Percentiles rank a stretch among this genome's conserved stretches.
Evolutionary conservation across 805 yeast genomes (phyloP).

Genomic region (Metschnikowia bowlesiae): DNA sequence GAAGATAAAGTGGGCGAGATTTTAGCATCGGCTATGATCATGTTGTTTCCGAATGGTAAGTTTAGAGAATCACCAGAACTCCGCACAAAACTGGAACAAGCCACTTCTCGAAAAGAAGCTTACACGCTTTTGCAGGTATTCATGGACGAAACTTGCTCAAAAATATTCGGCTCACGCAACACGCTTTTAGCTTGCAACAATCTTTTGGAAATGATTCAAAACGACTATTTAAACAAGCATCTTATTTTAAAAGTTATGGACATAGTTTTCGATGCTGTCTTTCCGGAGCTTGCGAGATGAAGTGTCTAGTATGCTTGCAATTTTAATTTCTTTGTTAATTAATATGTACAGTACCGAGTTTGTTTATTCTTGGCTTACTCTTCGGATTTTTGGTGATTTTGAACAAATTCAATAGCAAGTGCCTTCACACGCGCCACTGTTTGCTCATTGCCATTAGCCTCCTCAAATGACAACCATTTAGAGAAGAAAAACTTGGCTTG

Average conservation of each 20-base stretch:
- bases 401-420: slow-evolving; percentile 77
- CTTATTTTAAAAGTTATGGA: slow-evolving; percentile 59
- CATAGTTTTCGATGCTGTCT: slow-evolving; percentile 45
- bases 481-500: slow-evolving; percentile 94
- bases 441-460: slow-evolving; percentile 60
- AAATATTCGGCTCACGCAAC: slow-evolving; percentile 65
- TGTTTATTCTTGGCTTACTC: neutral
- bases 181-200: slow-evolving; percentile 59
- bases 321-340: neutral
- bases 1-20: slow-evolving; percentile 45
- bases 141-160: slow-evolving; percentile 61
- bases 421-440: slow-evolving; percentile 83
- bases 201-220: slow-evolving; percentile 67
- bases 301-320: neutral
- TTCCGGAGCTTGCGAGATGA: slow-evolving; percentile 17
- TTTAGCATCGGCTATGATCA: slow-evolving; percentile 19
- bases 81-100: slow-evolving; percentile 50
- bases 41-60: slow-evolving; percentile 44
- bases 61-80: slow-evolving; percentile 43
- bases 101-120: slow-evolving; percentile 55
- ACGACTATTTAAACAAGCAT: slow-evolving; percentile 64
- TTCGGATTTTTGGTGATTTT: slow-evolving; percentile 19
- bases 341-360: neutral
- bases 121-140: slow-evolving; percentile 50
- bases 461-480: slow-evolving; percentile 85